Evolutionary conservation across 2,329 filamentous ascomycete species (phyloP), one percentile per base, ranked within the genome.

Genomic region (Alternaria longipes): DNA sequence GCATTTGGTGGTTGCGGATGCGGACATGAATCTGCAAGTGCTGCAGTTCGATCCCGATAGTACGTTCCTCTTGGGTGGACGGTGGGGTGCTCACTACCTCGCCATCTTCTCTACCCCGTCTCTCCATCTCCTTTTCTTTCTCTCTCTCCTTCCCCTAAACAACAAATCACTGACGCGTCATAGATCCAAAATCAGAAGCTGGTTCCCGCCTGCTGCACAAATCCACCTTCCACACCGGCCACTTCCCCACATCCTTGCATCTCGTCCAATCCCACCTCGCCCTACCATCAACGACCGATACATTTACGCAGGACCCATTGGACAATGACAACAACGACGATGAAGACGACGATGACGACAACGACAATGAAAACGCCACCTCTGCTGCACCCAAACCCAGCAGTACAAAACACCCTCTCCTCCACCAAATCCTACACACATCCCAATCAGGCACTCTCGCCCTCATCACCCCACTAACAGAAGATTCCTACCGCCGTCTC

Each of bases 21-120:
- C 90, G 36, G 90, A 97, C 70, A 91, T 91, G 64, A 93, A 95
- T 70, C 80, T 99, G 41, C 93, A 97, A 75, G 86, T 97, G 47
- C 81, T 98, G 65, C 92, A 98, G 79, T 99, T 95, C 73, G 94
- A 98, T 73, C 95, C 95, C 0, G 94, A 98, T 74, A 91, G 93
- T 95, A 84, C 80, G 90, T 85, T 12, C 45, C 18, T 40, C 8
- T 8, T n/a, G 30, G 45, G 16, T 11, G 1, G 36, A 18, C 0
- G 16, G 3, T 30, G 11, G 4, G 8, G 36, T 8, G n/a, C 24
- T 26, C 24, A 26, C 24, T 7, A 26, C 24, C 24, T 26, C 24
- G 24, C 24, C 24, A 26, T 26, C 24, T 26, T 26, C 24, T 7
- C 24, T 26, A 26, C 0, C 24, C 24, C 2, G 24, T 26, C 24